Evolutionary conservation across 768 basidiomycete species (phyloP).

Genomic region (Boletus barrowsii): DNA sequence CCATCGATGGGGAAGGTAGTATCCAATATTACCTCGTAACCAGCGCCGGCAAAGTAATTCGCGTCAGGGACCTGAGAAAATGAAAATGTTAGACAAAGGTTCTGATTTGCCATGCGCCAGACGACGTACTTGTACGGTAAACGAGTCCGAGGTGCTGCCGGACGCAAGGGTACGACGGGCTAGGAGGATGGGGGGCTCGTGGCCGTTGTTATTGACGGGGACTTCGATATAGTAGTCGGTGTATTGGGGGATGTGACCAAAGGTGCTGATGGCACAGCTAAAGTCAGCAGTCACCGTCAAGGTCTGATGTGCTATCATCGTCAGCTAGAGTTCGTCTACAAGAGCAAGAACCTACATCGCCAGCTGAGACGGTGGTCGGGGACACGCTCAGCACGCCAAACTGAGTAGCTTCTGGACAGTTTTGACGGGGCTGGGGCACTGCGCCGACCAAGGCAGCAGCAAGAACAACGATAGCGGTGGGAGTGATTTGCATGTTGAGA

Average conservation of each 20-base stretch:
- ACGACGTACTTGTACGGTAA: slow-evolving; percentile 18
- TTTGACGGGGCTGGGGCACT: slow-evolving; percentile 18
- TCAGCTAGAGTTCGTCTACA: slow-evolving; percentile 1
- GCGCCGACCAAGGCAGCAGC: slow-evolving; percentile 15
- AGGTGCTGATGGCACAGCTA: slow-evolving; percentile 22
- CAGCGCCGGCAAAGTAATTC: slow-evolving; percentile 16
- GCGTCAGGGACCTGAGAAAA: slow-evolving; percentile 24
- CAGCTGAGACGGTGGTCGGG: slow-evolving; percentile 22
- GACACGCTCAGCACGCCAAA: slow-evolving; percentile 19
- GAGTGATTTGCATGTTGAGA: slow-evolving; percentile 18
- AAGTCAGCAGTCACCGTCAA: slow-evolving; percentile 25
- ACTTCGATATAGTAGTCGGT: slow-evolving; percentile 36
- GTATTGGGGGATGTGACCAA: slow-evolving; percentile 19
- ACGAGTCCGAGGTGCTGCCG: slow-evolving; percentile 7
- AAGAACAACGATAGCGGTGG: slow-evolving; percentile 10
- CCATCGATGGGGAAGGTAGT: slow-evolving; percentile 23
- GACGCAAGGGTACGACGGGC: slow-evolving; percentile 16
- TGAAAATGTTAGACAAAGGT: not conserved
- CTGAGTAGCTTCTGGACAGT: slow-evolving; percentile 20
- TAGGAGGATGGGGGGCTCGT: slow-evolving; percentile 31
- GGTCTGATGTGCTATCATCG: slow-evolving; percentile 4
- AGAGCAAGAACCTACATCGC: slow-evolving; percentile 17
- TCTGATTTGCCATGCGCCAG: not conserved
- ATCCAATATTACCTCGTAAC: slow-evolving; percentile 24
- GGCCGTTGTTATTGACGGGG: slow-evolving; percentile 29